Conservation (phyloP, 192 early-diverging fungal species). For the Physocladia obscura region DNA sequence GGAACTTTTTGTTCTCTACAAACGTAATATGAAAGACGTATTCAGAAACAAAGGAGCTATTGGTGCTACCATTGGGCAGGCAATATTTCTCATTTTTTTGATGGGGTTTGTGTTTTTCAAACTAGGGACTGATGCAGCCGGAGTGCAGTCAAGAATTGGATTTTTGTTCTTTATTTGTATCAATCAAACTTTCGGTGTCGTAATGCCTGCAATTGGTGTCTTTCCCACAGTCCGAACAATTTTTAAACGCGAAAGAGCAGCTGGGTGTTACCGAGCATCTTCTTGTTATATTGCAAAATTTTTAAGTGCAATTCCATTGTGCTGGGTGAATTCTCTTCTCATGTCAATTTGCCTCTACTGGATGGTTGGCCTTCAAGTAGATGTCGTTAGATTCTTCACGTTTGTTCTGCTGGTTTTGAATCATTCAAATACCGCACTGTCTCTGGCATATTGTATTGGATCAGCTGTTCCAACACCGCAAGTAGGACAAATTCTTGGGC, state of each 20-base stretch:
- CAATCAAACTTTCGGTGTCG: conserved; percentile 52
- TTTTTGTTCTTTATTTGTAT: conserved; percentile 38
- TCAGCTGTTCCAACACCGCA: conserved; percentile 40
- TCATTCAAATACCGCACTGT: conserved; percentile 31
- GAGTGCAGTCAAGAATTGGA: conserved; percentile 11
- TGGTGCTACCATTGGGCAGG: conserved; percentile 52
- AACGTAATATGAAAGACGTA: conserved; percentile 38
- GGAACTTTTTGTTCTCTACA: conserved; percentile 35
- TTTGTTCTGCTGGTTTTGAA: conserved; percentile 27
- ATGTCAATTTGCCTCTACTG: conserved; percentile 37
- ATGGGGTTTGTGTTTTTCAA: conserved; percentile 38
- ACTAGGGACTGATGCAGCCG: conserved; percentile 12
- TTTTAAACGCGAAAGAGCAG: conserved; percentile 59
- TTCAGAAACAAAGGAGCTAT: conserved; percentile 43
- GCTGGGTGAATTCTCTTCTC: conserved; percentile 22
- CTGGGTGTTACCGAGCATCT: conserved; percentile 62
- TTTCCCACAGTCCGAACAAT: conserved; percentile 28
- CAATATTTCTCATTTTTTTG: conserved; percentile 49
- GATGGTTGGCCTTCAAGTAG: conserved; percentile 33
- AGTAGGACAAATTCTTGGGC: conserved; percentile 47
- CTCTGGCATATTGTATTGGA: conserved; percentile 42
- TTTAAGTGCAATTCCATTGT: conserved; percentile 49
- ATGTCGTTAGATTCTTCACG: conserved; percentile 24
- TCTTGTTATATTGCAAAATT: conserved; percentile 66
- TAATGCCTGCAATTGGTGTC: conserved; percentile 53